Evolutionary conservation across 345 rosid genomes (phyloP), one percentile per base, ranked within the genome.

Genomic region (Eucalyptus curtisii): DNA sequence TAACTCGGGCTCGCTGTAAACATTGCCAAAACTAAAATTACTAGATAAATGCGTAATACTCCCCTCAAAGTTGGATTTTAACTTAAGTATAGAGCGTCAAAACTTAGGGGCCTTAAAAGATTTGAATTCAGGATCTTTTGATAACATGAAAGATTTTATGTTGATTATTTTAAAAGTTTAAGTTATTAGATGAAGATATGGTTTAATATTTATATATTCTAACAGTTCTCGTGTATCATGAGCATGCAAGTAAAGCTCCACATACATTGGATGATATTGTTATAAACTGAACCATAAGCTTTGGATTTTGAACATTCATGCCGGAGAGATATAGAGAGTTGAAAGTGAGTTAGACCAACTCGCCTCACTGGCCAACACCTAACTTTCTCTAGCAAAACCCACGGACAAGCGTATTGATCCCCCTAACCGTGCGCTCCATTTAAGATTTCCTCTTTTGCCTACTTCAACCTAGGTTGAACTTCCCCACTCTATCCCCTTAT

Each of bases 161-260:
- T 48, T 48, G 1, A 52, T 0, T 19, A 52, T 52, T 52, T 0
- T 52, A 7, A 52, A 52, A 19, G 0, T 52, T 52, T 3, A 19
- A 52, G 0, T 19, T 52, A 52, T 7, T 19, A 52, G 10, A 52
- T 52, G 0, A 3, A 17, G 0, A 50, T 1, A 49, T 3, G 0
- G 0, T 49, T 49, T 16, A 15, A 49, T 49, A 2, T 49, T 15
- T 49, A 49, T 6, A 6, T 49, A 49, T 49, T 49, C 0, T 49
- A 50, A 52, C 4, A 3, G 1, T 7, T 52, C 10, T 52, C 0
- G 10, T 52, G 10, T 71, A 16, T 17, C 7, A 3, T 9, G 7
- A 17, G 37, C 81, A 19, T 10, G 81, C 81, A 20, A 37, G 27
- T 37, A 20, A 10, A 20, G 30, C 14, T 22, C 45, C 47, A 37